Evolutionary conservation across 108 stramenopile species (phyloP).

Genomic region (Chaetoceros muelleri): DNA sequence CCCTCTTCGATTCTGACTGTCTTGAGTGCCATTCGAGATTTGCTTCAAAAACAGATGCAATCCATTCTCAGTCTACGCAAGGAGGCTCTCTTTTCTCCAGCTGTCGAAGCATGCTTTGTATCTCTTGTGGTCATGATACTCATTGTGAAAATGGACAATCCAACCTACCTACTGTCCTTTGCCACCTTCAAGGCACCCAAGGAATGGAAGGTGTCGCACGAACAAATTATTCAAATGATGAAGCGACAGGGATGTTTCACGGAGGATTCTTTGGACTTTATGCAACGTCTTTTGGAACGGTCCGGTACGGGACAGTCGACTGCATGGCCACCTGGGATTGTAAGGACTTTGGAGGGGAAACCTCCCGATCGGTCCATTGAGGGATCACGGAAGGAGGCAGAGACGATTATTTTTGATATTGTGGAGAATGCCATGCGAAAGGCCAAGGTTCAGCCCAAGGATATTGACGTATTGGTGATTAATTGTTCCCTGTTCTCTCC

Average conservation of each 20-base stretch:
- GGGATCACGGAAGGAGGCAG: conserved; percentile 86
- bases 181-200: conserved; percentile 92
- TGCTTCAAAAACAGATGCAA: conserved; percentile 37
- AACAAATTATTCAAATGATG: conserved; percentile 88
- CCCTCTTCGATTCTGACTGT: conserved; percentile 48
- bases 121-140: conserved; percentile 50
- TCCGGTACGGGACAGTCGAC: conserved; percentile 90
- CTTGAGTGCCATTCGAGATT: conserved; percentile 32
- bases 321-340: conserved; percentile 96
- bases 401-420: conserved; percentile 87
- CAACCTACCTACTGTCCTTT: conserved; percentile 89
- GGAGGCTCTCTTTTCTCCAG: conserved; percentile 52
- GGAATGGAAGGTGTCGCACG: conserved; percentile 83
- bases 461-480: conserved; percentile 93
- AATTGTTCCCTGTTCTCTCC: conserved; percentile 97
- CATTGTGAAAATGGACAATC: conserved; percentile 63
- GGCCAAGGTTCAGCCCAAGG: conserved; percentile 77
- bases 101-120: conserved; percentile 65
- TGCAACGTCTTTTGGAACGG: conserved; percentile 81
- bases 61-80: conserved; percentile 40
- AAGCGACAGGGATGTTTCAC: conserved; percentile 76
- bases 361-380: conserved; percentile 75
- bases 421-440: conserved; percentile 86
- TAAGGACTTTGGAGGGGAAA: conserved; percentile 50
- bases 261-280: conserved; percentile 71